phyloP scores from a whole-genome alignment of 2,329 filamentous ascomycete genomes.

The Xylaria sp. region DNA sequence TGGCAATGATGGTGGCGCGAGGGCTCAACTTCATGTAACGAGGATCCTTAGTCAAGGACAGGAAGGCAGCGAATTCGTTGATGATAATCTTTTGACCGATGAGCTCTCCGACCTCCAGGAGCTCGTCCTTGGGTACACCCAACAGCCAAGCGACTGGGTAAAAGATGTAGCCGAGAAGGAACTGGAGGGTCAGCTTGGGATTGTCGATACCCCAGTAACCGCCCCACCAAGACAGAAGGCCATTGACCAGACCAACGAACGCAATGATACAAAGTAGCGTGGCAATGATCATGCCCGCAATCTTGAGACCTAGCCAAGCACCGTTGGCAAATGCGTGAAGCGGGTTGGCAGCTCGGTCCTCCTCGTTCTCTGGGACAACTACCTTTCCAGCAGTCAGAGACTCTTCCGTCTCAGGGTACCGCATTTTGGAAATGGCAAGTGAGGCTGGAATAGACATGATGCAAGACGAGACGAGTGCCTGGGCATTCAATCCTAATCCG shows the following conservation, averaged over 20 bases:
- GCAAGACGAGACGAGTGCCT: constrained; percentile 87
- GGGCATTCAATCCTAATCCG: constrained; percentile 78
- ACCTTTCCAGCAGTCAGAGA: constrained; percentile 82
- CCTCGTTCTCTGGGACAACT: constrained; percentile 78
- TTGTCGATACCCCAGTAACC: constrained; percentile 70
- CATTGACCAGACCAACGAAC: constrained; percentile 69
- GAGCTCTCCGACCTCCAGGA: constrained; percentile 76
- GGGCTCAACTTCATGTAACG: constrained; percentile 65
- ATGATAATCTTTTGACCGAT: constrained; percentile 87
- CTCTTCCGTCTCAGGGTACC: constrained; percentile 87
- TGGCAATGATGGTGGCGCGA: constrained; percentile 80
- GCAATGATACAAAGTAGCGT: constrained; percentile 76
- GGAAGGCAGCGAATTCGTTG: constrained; percentile 82
- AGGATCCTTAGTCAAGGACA: constrained; percentile 55
- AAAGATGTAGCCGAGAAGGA: constrained; percentile 73
- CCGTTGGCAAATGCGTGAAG: constrained; percentile 79
- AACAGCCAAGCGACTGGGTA: constrained; percentile 75
- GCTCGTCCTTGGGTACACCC: constrained; percentile 67
- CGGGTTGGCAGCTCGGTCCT: constrained; percentile 76
- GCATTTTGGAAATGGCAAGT: constrained; percentile 85
- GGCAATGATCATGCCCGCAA: constrained; percentile 75
- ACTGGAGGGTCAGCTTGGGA: constrained; percentile 68
- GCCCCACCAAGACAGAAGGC: constrained; percentile 75
- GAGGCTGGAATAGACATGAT: constrained; percentile 96
- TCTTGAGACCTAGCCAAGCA: constrained; percentile 77